phyloP scores from a whole-genome alignment of 2,329 filamentous ascomycete species.

The Corinectria fuckeliana region DNA sequence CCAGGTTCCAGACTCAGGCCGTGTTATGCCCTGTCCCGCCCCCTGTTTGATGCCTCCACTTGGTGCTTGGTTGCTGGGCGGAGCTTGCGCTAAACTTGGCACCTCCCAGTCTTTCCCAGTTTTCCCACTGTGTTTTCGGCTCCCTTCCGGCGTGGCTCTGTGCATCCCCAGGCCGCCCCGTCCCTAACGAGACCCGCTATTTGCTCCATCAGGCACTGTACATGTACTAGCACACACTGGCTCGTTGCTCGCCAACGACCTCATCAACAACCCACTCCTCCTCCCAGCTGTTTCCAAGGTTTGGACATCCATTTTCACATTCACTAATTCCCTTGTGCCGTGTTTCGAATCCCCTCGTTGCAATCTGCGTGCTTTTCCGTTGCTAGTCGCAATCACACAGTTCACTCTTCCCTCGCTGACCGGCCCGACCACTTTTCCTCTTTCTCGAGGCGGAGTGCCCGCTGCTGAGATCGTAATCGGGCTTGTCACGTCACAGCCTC shows the following conservation, averaged over 20 bases:
- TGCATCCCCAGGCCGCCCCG: slow-evolving; percentile 1
- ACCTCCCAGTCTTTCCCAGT: neutral
- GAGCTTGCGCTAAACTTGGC: slow-evolving; percentile 31
- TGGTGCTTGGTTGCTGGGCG: slow-evolving; percentile 30
- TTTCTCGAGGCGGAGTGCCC: slow-evolving; percentile 29
- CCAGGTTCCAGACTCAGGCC: neutral
- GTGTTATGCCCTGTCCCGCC: slow-evolving; percentile 9
- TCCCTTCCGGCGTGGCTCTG: slow-evolving; percentile 34
- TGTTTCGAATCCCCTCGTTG: slow-evolving; percentile 22
- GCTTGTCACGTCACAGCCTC: slow-evolving; percentile 25
- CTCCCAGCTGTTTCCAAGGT: slow-evolving; percentile 12
- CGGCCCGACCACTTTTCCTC: slow-evolving; percentile 4
- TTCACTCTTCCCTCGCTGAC: neutral
- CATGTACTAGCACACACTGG: slow-evolving; percentile 21
- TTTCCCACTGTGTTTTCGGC: slow-evolving; percentile 24
- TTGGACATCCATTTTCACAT: slow-evolving; percentile 14
- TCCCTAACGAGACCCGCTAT: slow-evolving; percentile 22
- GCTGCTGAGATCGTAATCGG: slow-evolving; percentile 31
- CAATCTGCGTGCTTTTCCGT: slow-evolving; percentile 20
- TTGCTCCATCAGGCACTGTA: slow-evolving; percentile 25
- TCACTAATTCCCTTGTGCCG: slow-evolving; percentile 19
- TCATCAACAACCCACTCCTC: slow-evolving; percentile 30
- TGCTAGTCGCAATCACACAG: slow-evolving; percentile 9
- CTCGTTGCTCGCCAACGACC: slow-evolving; percentile 32
- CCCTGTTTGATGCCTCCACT: slow-evolving; percentile 12